A percentile compares a stretch with the other conserved stretches of the same genome.
Evolutionary conservation across 1,139 yeast genomes (phyloP).

Genomic region (Lodderomyces jiufengensis): DNA sequence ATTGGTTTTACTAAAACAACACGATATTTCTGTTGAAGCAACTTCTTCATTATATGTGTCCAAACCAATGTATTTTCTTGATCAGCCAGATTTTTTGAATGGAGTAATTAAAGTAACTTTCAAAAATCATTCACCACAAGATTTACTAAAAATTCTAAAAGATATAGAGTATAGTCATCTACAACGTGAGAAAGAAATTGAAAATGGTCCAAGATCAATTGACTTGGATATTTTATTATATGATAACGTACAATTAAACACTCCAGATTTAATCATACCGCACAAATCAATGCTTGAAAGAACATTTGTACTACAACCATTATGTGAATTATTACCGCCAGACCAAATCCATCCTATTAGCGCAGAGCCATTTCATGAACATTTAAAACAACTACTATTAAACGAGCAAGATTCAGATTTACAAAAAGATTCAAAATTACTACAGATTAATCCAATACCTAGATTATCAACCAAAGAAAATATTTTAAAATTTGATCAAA

Average conservation of each 20-base stretch:
- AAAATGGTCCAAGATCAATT: conserved; percentile 88
- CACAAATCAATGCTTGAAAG: conserved; percentile 87
- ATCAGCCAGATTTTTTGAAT: conserved; percentile 80
- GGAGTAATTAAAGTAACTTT: conserved; percentile 67
- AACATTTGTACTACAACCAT: conserved; percentile 84
- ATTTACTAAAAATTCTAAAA: conserved; percentile 59
- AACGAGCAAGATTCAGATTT: conserved; percentile 32
- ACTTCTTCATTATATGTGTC: conserved; percentile 83
- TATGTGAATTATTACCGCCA: conserved; percentile 73
- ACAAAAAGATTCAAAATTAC: conserved; percentile 47
- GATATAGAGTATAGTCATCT: conserved; percentile 71
- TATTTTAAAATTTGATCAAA: conserved; percentile 38
- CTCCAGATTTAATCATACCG: conserved; percentile 66
- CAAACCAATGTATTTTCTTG: conserved; percentile 85
- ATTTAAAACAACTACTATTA: conserved; percentile 54
- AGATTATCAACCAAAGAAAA: conserved; percentile 18
- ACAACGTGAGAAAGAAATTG: conserved; percentile 70
- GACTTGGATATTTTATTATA: conserved; percentile 84
- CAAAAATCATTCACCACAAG: conserved; percentile 56
- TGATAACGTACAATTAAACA: conserved; percentile 55
- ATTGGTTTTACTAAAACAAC: conserved; percentile 42
- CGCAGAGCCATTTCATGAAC: conserved; percentile 73
- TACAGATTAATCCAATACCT: conserved; percentile 45
- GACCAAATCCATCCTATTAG: conserved; percentile 72
- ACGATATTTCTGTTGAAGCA: conserved; percentile 46